These are phyloP conservation scores for Pinus tabuliformis DNA, from an alignment of 75 land plant species.

Conservation along the genomic window DNA sequence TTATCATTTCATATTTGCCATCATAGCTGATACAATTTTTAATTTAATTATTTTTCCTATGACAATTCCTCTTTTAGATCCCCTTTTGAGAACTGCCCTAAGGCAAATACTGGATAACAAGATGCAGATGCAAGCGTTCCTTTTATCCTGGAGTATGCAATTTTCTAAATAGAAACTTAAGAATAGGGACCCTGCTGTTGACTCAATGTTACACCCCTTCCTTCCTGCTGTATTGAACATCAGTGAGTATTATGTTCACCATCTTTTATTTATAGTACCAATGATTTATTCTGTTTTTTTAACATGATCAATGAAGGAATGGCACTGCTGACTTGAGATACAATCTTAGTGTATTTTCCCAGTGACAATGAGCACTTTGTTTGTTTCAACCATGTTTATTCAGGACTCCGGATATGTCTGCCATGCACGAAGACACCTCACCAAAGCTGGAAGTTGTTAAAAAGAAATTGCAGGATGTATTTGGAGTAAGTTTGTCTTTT, in stretches of 20 bases:
- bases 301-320: not conserved
- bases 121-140: too few relatives aligned
- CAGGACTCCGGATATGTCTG: constrained; percentile 88
- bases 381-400: constrained; percentile 3
- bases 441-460: constrained; percentile 71
- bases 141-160: too few relatives aligned
- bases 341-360: not conserved
- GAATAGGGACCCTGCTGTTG: too few relatives aligned
- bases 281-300: not conserved
- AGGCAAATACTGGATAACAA: too few relatives aligned
- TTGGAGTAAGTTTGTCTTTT: constrained; percentile 47
- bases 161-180: too few relatives aligned
- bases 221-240: too few relatives aligned
- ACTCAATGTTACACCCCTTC: too few relatives aligned
- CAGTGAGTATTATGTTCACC: not conserved
- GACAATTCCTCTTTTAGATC: too few relatives aligned
- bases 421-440: constrained; percentile 77
- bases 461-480: constrained; percentile 43
- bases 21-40: too few relatives aligned
- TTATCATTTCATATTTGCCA: too few relatives aligned
- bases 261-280: not conserved
- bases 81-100: too few relatives aligned
- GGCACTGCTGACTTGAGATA: not conserved
- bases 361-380: not conserved
- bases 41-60: too few relatives aligned